phyloP scores from a whole-genome alignment of 768 basidiomycete genomes.

The Tephrocybe sp. region DNA sequence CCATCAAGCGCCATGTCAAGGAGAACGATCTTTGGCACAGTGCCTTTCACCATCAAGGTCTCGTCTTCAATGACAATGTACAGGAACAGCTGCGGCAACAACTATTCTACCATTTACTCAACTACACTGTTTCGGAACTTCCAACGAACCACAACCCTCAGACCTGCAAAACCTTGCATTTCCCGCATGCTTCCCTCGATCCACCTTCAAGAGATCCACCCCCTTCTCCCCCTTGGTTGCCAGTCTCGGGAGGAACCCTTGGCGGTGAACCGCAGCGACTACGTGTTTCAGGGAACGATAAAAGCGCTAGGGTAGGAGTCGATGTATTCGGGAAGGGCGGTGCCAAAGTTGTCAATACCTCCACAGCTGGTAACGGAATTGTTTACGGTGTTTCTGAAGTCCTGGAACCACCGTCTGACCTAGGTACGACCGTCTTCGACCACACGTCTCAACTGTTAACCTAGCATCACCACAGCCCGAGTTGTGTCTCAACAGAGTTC shows the following conservation, averaged over 20 bases:
- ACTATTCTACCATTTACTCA: slow-evolving; percentile 92
- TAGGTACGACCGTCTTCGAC: slow-evolving; percentile 51
- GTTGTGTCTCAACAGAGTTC: slow-evolving; percentile 59
- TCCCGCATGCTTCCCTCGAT: slow-evolving; percentile 58
- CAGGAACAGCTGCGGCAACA: slow-evolving; percentile 85
- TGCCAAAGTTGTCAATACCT: slow-evolving; percentile 54
- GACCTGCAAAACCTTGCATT: slow-evolving; percentile 66
- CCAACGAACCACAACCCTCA: slow-evolving; percentile 37
- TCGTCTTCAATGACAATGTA: slow-evolving; percentile 68
- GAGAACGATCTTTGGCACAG: slow-evolving; percentile 36
- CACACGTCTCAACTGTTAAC: slow-evolving; percentile 5
- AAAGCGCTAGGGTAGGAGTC: slow-evolving; percentile 60
- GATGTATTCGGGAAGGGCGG: slow-evolving; percentile 84
- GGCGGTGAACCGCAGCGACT: slow-evolving; percentile 82
- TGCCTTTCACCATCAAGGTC: slow-evolving; percentile 37
- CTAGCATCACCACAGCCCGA: slow-evolving; percentile 41
- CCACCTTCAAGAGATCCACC: slow-evolving; percentile 69
- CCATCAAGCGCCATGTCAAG: slow-evolving; percentile 56
- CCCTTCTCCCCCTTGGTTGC: slow-evolving; percentile 84
- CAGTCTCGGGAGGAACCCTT: slow-evolving; percentile 77
- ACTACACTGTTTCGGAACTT: slow-evolving; percentile 63
- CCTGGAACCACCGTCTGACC: slow-evolving; percentile 68
- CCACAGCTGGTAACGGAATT: slow-evolving; percentile 72
- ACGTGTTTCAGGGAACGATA: slow-evolving; percentile 54
- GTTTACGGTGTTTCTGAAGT: slow-evolving; percentile 76